These are phyloP conservation scores for Lactarius quietus DNA, from an alignment of 768 basidiomycete genomes.

Conservation along the genomic window DNA sequence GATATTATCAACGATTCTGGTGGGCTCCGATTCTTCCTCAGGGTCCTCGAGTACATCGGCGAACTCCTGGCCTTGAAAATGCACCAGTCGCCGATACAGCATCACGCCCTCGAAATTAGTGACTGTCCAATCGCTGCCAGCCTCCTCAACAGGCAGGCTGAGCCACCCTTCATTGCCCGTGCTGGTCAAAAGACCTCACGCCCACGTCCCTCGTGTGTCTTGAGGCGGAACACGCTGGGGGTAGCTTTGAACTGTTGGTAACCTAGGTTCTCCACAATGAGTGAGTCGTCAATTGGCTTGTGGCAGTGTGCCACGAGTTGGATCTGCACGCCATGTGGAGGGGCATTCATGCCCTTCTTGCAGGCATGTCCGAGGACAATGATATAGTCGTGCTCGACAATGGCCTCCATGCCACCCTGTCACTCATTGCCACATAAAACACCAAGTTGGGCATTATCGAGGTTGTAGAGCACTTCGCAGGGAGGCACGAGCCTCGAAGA, in stretches of 20 bases:
- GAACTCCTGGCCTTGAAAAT: slow-evolving; percentile 71
- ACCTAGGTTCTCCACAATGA: slow-evolving; percentile 90
- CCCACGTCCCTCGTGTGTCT: slow-evolving; percentile 82
- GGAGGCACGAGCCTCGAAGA: slow-evolving; percentile 93
- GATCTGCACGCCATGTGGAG: slow-evolving; percentile 89
- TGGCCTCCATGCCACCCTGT: slow-evolving; percentile 55
- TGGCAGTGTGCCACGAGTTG: slow-evolving; percentile 56
- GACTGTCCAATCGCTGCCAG: slow-evolving; percentile 72
- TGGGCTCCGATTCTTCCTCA: slow-evolving; percentile 32
- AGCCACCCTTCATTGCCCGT: slow-evolving; percentile 89
- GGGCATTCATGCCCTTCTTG: slow-evolving; percentile 56
- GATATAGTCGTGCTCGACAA: slow-evolving; percentile 87
- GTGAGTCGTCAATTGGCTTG: slow-evolving; percentile 72
- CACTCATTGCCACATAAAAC: slow-evolving; percentile 56
- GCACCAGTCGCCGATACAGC: slow-evolving; percentile 72
- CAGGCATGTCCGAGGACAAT: slow-evolving; percentile 94
- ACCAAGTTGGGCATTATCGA: slow-evolving; percentile 90
- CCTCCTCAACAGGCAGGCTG: slow-evolving; percentile 63
- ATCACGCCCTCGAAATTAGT: slow-evolving; percentile 91
- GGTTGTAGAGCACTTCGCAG: slow-evolving; percentile 81
- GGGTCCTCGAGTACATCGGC: slow-evolving; percentile 69
- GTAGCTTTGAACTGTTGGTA: slow-evolving; percentile 94
- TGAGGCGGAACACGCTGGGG: slow-evolving; percentile 82
- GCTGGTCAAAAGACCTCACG: slow-evolving; percentile 74
- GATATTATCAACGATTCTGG: slow-evolving; percentile 46